Conservation (phyloP, 2,329 filamentous ascomycete genomes). For the Paecilomyces sp. region DNA sequence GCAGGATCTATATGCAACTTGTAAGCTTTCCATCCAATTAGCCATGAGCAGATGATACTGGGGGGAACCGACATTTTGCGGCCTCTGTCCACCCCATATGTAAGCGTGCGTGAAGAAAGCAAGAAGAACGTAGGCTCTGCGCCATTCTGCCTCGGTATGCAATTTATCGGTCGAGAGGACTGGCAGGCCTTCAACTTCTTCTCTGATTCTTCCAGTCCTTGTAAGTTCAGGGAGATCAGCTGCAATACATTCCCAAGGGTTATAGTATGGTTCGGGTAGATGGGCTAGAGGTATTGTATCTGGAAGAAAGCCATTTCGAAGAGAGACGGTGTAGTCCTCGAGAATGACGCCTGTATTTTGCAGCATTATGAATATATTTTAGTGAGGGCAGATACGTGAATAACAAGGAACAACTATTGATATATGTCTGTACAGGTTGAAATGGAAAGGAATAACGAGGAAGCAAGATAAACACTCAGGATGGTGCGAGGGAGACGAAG, state of each 20-base stretch:
- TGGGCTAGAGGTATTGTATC: slow-evolving; percentile 64
- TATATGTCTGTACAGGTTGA: not conserved
- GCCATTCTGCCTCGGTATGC: slow-evolving; percentile 77
- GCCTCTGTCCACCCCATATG: slow-evolving; percentile 71
- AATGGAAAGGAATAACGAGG: not conserved
- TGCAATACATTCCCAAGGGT: slow-evolving; percentile 62
- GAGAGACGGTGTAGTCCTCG: slow-evolving; percentile 58
- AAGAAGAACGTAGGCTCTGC: slow-evolving; percentile 69
- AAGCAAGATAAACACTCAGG: not conserved
- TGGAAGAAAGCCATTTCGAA: slow-evolving; percentile 71
- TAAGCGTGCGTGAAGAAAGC: slow-evolving; percentile 73
- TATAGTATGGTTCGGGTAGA: slow-evolving; percentile 78
- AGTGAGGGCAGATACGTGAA: not conserved
- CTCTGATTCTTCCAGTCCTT: slow-evolving; percentile 65
- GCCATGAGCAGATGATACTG: not conserved
- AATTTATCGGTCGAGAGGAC: slow-evolving; percentile 71
- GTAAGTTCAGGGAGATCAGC: slow-evolving; percentile 44
- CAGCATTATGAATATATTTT: not conserved
- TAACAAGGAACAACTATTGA: not conserved
- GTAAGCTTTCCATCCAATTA: not conserved
- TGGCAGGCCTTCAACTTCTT: slow-evolving; percentile 68
- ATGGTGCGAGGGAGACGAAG: not conserved
- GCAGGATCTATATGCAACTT: slow-evolving; percentile 21
- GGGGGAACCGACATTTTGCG: slow-evolving; percentile 51
- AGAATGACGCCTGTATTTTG: slow-evolving; percentile 33